phyloP scores from a whole-genome alignment of 495 filamentous ascomycete genomes.

The Achaetomiella virescens region DNA sequence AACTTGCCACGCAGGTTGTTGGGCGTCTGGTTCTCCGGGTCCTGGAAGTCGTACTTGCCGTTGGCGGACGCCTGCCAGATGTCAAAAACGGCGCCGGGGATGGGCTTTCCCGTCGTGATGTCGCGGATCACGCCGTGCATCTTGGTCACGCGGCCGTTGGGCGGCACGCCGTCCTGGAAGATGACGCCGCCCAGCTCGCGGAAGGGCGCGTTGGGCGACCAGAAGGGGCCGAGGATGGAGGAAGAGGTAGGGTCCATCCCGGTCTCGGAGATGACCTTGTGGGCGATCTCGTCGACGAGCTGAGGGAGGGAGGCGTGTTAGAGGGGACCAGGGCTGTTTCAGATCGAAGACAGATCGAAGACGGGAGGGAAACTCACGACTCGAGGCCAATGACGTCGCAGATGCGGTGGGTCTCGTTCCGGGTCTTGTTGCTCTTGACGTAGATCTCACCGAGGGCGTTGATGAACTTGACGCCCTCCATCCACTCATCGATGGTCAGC shows the following conservation, averaged over 20 bases:
- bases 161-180: slow-evolving; percentile 58
- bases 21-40: slow-evolving; percentile 64
- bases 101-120: slow-evolving; percentile 64
- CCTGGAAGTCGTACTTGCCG: slow-evolving; percentile 87
- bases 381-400: slow-evolving; percentile 78
- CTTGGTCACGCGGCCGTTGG: slow-evolving; percentile 55
- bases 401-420: slow-evolving; percentile 66
- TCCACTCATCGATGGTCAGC: slow-evolving; percentile 74
- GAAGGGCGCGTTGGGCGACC: slow-evolving; percentile 77
- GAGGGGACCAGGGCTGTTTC: slow-evolving; percentile 38
- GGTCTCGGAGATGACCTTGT: slow-evolving; percentile 68
- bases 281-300: slow-evolving; percentile 78
- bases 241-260: slow-evolving; percentile 69
- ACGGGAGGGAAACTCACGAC: slow-evolving; percentile 48
- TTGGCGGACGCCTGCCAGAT: slow-evolving; percentile 84
- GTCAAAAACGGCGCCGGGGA: slow-evolving; percentile 67
- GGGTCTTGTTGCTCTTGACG: slow-evolving; percentile 54
- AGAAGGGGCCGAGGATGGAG: slow-evolving; percentile 83
- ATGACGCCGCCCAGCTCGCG: slow-evolving; percentile 62
- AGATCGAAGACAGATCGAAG: neutral
- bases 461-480: slow-evolving; percentile 62
- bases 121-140: slow-evolving; percentile 75
- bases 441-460: slow-evolving; percentile 50
- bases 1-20: slow-evolving; percentile 86
- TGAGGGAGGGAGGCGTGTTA: too few species aligned